Conservation (phyloP, 2,329 filamentous ascomycete species). For the Pyrenochaeta sp. region DNA sequence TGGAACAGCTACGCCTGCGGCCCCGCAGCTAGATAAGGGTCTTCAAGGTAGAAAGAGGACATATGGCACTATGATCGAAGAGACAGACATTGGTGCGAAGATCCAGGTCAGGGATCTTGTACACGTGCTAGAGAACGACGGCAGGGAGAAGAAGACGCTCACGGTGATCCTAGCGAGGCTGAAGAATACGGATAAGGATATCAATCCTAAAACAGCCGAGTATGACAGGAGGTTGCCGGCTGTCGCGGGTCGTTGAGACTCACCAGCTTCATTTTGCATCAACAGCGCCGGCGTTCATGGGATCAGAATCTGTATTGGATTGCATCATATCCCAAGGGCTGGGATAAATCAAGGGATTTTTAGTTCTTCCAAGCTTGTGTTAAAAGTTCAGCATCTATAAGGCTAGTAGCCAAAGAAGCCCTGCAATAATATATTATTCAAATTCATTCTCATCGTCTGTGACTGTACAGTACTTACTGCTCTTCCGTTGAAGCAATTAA, state of each 20-base stretch:
- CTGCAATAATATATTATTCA: background rate
- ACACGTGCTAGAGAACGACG: slow-evolving; percentile 79
- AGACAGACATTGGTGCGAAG: slow-evolving; percentile 75
- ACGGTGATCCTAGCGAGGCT: slow-evolving; percentile 40
- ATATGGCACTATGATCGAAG: slow-evolving; percentile 80
- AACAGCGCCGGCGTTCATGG: slow-evolving; percentile 33
- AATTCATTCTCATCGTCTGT: background rate
- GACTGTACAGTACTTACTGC: too few relatives aligned
- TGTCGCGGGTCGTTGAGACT: slow-evolving; percentile 13
- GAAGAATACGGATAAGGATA: slow-evolving; percentile 42
- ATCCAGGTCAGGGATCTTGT: slow-evolving; percentile 89
- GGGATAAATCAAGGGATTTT: slow-evolving; percentile 13
- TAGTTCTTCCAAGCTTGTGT: background rate
- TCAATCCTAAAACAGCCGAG: background rate
- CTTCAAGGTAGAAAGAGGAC: slow-evolving; percentile 68
- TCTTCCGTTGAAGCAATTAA: too few relatives aligned
- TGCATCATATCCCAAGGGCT: slow-evolving; percentile 34
- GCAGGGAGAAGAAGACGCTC: slow-evolving; percentile 67
- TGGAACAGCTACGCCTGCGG: slow-evolving; percentile 36
- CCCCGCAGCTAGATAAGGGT: slow-evolving; percentile 39
- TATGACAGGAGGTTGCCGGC: slow-evolving; percentile 14
- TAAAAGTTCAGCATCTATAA: background rate
- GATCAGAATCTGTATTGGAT: slow-evolving; percentile 8
- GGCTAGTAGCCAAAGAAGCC: background rate
- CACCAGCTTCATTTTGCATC: slow-evolving; percentile 10